Conservation (phyloP, 2,329 filamentous ascomycete species). For the Neoarthrinium moseri region DNA sequence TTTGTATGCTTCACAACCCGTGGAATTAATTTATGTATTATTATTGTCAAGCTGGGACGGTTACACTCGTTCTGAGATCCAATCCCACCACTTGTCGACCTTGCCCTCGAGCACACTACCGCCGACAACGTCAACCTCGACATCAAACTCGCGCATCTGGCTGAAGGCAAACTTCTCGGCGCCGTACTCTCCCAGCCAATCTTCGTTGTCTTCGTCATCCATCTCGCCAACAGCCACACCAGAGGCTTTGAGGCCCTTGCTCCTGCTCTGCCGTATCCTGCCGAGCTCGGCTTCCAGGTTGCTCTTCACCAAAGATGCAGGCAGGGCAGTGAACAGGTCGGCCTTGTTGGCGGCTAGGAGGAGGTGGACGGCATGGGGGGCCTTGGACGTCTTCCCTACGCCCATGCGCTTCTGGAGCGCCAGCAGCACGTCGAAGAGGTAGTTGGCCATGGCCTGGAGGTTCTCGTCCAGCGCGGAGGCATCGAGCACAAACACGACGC, state of each 20-base stretch:
- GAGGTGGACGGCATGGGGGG: conserved; percentile 64
- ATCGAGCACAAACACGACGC: conserved; percentile 87
- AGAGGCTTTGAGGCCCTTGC: conserved; percentile 79
- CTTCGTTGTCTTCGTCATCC: conserved; percentile 70
- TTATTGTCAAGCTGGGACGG: no score
- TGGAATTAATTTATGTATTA: no score
- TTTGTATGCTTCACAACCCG: no score
- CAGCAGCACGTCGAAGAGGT: conserved; percentile 87
- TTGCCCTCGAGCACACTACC: conserved; percentile 71
- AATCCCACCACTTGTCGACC: conserved; percentile 83
- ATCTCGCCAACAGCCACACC: conserved; percentile 66
- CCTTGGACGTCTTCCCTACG: conserved; percentile 53
- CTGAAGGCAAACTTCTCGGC: conserved; percentile 75
- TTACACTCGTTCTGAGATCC: conserved; percentile 77
- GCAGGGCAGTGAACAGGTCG: conserved; percentile 91
- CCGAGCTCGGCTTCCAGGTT: conserved; percentile 79
- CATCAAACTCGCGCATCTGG: conserved; percentile 80
- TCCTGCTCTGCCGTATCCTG: conserved; percentile 72
- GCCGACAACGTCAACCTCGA: conserved; percentile 73
- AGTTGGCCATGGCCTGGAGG: conserved; percentile 73
- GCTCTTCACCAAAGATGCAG: conserved; percentile 70
- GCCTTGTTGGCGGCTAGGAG: conserved; percentile 92
- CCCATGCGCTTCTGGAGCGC: conserved; percentile 72
- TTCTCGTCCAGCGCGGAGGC: conserved; percentile 65
- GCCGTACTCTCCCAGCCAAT: conserved; percentile 80